phyloP scores from a whole-genome alignment of 179 eudicot genomes.

The Dionaea muscipula region DNA sequence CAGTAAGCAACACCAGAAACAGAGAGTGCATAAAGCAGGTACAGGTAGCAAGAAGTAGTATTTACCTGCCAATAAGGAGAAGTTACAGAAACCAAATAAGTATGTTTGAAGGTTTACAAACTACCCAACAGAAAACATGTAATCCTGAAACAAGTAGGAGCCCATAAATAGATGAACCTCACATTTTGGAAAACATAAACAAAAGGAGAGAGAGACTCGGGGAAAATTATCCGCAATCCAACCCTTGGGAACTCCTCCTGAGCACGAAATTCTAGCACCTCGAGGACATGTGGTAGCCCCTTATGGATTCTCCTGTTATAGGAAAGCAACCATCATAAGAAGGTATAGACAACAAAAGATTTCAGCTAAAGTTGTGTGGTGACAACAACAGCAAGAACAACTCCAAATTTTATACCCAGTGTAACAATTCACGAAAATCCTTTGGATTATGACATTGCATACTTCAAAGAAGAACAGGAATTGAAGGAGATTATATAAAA shows the following conservation, averaged over 20 bases:
- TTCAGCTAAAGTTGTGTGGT: neutral
- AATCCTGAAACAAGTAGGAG: neutral
- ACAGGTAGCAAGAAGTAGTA: slow-evolving; percentile 33
- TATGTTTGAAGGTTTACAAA: neutral
- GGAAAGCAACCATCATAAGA: neutral
- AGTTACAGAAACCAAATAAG: slow-evolving; percentile 2
- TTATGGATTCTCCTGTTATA: slow-evolving; percentile 58
- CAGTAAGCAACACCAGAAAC: slow-evolving; percentile 68
- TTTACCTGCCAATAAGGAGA: slow-evolving; percentile 31
- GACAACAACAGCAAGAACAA: neutral
- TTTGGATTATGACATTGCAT: too few relatives aligned
- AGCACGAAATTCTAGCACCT: slow-evolving; percentile 51
- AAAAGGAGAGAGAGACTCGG: slow-evolving; percentile 57
- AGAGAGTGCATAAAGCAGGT: slow-evolving; percentile 61
- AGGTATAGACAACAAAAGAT: neutral
- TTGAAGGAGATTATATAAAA: too few relatives aligned
- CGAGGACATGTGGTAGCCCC: slow-evolving; percentile 44
- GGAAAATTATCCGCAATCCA: slow-evolving; percentile 61
- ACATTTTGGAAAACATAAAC: slow-evolving; percentile 62
- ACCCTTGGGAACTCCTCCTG: slow-evolving; percentile 38
- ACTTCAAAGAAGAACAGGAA: too few relatives aligned
- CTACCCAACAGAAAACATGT: neutral
- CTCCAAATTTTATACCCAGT: neutral
- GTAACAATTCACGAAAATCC: too few relatives aligned
- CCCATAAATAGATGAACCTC: slow-evolving; percentile 21